phyloP scores from a whole-genome alignment of 257 asterid species.

The Solanum peruvianum region DNA sequence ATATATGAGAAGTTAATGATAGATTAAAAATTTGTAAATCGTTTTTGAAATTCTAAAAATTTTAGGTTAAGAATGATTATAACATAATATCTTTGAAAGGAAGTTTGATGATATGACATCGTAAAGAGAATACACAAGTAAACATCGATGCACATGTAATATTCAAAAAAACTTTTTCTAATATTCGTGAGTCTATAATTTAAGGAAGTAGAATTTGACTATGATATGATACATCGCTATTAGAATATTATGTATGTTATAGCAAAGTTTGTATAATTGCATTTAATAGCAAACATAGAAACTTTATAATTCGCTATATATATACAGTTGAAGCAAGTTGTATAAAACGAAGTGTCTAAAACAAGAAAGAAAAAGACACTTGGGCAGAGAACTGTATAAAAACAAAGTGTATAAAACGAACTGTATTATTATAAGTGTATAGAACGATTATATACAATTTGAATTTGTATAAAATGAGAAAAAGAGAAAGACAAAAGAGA shows the following conservation, averaged over 20 bases:
- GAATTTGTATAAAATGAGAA: too few relatives aligned
- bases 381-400: too few relatives aligned
- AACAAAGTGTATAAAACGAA: too few relatives aligned
- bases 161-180: not conserved
- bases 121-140: not conserved
- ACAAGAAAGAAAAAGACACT: too few relatives aligned
- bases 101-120: not conserved
- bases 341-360: too few relatives aligned
- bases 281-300: too few relatives aligned
- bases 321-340: too few relatives aligned
- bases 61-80: not conserved
- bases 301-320: too few relatives aligned
- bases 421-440: too few relatives aligned
- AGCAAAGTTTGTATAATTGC: too few relatives aligned
- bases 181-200: not conserved
- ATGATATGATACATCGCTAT: rapidly evolving
- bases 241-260: not conserved
- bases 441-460: too few relatives aligned
- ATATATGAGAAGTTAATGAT: not conserved
- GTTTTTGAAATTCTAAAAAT: not conserved
- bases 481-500: too few relatives aligned
- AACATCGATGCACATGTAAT: not conserved
- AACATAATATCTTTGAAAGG: not conserved
- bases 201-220: not conserved
- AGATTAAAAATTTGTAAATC: not conserved